A percentile compares a stretch with the other conserved stretches of the same genome.
phyloP scores from a whole-genome alignment of 2,329 filamentous ascomycete species.

The Coniochaeta ligniaria region DNA sequence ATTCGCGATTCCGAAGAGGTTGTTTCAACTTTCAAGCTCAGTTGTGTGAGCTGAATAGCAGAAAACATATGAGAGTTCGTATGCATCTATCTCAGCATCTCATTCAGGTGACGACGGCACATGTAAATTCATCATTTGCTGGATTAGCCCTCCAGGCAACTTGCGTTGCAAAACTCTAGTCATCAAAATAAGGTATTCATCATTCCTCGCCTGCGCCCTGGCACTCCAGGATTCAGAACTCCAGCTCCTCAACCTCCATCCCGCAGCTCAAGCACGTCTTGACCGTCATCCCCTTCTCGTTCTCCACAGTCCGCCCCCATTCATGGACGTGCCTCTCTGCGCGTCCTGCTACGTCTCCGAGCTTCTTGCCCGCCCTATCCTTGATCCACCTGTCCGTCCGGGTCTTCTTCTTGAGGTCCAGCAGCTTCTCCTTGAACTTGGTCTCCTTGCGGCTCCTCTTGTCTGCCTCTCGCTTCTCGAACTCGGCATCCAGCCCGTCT shows the following conservation, averaged over 20 bases:
- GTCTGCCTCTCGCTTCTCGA: slow-evolving; percentile 67
- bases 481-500: slow-evolving; percentile 82
- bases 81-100: no score
- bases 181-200: no score
- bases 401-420: slow-evolving; percentile 89
- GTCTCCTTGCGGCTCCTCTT: slow-evolving; percentile 83
- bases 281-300: slow-evolving; percentile 64
- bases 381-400: slow-evolving; percentile 82
- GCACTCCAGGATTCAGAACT: slow-evolving; percentile 37
- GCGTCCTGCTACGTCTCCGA: slow-evolving; percentile 47
- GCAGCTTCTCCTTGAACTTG: slow-evolving; percentile 84
- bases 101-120: no score
- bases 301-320: slow-evolving; percentile 67
- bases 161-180: neutral
- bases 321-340: slow-evolving; percentile 76
- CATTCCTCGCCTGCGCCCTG: no score
- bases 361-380: slow-evolving; percentile 54
- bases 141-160: neutral
- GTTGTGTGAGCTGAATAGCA: no score
- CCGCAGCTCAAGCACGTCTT: slow-evolving; percentile 74
- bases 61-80: no score
- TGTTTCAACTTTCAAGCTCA: no score
- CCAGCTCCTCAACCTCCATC: slow-evolving; percentile 72
- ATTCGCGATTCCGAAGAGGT: no score
- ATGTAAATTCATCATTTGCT: no score